These are phyloP conservation scores for Cyberlindnera sargentensis DNA, from an alignment of 805 yeast species.

Conservation along the genomic window DNA sequence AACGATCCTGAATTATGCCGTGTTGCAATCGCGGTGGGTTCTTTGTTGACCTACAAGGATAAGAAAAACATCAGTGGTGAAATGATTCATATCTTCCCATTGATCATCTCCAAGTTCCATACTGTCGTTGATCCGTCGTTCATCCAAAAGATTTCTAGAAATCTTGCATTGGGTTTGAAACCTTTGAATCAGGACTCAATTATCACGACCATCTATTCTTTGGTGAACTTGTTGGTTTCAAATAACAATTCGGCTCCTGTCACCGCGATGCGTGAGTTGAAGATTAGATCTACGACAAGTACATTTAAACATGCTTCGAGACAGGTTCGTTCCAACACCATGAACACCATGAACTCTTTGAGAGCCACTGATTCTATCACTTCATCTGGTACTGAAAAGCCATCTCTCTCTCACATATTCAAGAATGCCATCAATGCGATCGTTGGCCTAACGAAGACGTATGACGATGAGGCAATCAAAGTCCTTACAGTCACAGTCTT, in stretches of 20 bases:
- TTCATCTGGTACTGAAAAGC: slow-evolving; percentile 3
- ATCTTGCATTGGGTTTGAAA: slow-evolving; percentile 60
- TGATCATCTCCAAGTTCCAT: slow-evolving; percentile 37
- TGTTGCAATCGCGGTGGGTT: slow-evolving; percentile 47
- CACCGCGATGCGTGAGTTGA: slow-evolving; percentile 28
- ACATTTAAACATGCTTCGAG: slow-evolving; percentile 9
- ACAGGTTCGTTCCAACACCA: slow-evolving; percentile 18
- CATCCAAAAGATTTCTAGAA: slow-evolving; percentile 46
- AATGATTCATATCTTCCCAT: slow-evolving; percentile 37
- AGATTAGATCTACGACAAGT: slow-evolving; percentile 24
- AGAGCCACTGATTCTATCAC: slow-evolving; percentile 2
- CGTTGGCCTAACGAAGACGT: slow-evolving; percentile 55
- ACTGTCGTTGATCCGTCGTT: slow-evolving; percentile 42
- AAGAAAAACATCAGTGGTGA: slow-evolving; percentile 27
- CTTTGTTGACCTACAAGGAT: slow-evolving; percentile 38
- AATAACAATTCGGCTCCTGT: slow-evolving; percentile 37
- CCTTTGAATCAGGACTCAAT: slow-evolving; percentile 74
- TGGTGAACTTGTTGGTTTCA: slow-evolving; percentile 64
- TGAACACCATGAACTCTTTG: slow-evolving; percentile 12
- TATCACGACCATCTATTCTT: slow-evolving; percentile 76
- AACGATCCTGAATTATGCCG: slow-evolving; percentile 45
- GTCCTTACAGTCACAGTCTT: slow-evolving; percentile 75
- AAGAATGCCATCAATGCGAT: slow-evolving; percentile 65
- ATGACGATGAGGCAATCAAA: slow-evolving; percentile 65
- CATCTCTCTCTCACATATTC: slow-evolving; percentile 30